Evolutionary conservation across 164 flowering plant species (phyloP), one percentile per base, ranked within the genome.

Genomic region (Akebia trifoliata): DNA sequence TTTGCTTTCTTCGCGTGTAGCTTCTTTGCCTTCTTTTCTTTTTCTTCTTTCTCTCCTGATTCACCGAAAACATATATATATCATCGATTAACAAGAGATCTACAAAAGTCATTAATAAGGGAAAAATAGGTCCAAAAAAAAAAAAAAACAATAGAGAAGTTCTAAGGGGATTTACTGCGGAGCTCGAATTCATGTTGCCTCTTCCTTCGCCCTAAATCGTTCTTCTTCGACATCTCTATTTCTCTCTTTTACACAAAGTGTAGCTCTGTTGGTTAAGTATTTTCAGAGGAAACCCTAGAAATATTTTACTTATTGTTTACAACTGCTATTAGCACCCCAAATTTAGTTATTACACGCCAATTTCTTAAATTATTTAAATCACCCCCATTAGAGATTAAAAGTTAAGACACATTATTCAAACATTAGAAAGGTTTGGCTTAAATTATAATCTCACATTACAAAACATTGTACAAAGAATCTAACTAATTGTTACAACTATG

Each of bases 191-290:
- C 95, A 66, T 88, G 76, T 52, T 78, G 93, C 50, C 64, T 79
- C 54, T 80, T 88, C 67, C 96, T 68, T 11, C 75, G 69, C 48
- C 74, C 76, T 42, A 88, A 72, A 74, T 68, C 72, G 72, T 92
- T 92, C 81, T 88, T 92, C 89, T 85, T 88, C 86, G 98, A 92
- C 98, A 88, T 92, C 47, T 46, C 51, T 66, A 50, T 17, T 34
- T 50, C 65, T 48, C 57, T 21, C 35, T 18, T 14, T 37, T 2
- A n/a, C n/a, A n/a, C n/a, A n/a, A n/a, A n/a, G n/a, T n/a, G n/a
- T n/a, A n/a, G n/a, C n/a, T n/a, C n/a, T n/a, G n/a, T n/a, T n/a
- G n/a, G n/a, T n/a, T n/a, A n/a, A n/a, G n/a, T n/a, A n/a, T n/a
- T n/a, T n/a, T n/a, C n/a, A n/a, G n/a, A n/a, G n/a, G n/a, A n/a